Conservation (phyloP, 352 stramenopile genomes). For the Blastocystis sp. region DNA sequence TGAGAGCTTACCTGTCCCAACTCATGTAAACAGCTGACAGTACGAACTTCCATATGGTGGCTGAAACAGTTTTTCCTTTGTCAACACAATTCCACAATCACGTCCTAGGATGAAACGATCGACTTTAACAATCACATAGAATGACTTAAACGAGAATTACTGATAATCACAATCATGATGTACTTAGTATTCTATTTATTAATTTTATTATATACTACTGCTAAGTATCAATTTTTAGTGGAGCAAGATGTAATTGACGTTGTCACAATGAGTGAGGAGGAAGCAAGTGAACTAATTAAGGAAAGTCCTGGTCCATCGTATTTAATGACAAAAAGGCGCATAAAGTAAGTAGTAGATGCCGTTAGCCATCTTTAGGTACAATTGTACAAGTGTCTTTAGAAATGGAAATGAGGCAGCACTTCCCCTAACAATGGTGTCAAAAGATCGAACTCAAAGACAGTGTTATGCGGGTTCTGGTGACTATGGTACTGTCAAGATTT, state of each 20-base stretch:
- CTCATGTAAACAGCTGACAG: not conserved
- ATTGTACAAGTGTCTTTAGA: not conserved
- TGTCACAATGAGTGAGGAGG: constrained; percentile 5
- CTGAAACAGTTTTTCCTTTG: no score
- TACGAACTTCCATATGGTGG: not conserved
- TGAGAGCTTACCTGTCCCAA: not conserved
- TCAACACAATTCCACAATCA: no score
- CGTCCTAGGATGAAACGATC: not conserved
- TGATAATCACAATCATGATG: constrained; percentile 1
- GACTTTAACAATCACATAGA: not conserved
- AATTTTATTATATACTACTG: not conserved
- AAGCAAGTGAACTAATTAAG: not conserved
- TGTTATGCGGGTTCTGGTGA: not conserved
- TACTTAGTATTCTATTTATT: not conserved
- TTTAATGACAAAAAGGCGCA: not conserved
- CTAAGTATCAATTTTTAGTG: not conserved
- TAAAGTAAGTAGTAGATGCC: not conserved
- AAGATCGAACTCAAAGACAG: not conserved
- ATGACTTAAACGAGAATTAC: not conserved
- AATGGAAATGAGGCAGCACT: not conserved
- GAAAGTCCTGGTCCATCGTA: not conserved
- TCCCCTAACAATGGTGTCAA: not conserved
- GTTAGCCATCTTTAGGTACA: not conserved
- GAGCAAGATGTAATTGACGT: constrained; percentile 5
- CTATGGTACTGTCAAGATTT: not conserved